These are phyloP conservation scores for Penicillium ochrochloron DNA, from an alignment of 495 filamentous ascomycete genomes.

Conservation along the genomic window DNA sequence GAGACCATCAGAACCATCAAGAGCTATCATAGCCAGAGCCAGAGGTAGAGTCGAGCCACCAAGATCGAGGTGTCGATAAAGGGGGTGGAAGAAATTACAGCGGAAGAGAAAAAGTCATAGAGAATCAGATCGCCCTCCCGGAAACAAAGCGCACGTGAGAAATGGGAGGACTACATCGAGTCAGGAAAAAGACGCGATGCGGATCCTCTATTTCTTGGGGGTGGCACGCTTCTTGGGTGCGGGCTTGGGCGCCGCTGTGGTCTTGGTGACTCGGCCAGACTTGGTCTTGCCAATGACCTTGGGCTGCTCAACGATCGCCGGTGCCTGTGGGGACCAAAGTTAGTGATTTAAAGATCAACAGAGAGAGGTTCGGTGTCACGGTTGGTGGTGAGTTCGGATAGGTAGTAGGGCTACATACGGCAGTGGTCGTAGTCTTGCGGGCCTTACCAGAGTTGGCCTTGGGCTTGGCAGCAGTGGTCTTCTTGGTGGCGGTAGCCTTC, in stretches of 20 bases:
- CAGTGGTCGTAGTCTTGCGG: constrained; percentile 48
- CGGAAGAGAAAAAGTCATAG: constrained; percentile 32
- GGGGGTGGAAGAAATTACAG: constrained; percentile 36
- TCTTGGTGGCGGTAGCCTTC: constrained; percentile 51
- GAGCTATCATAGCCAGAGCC: constrained; percentile 6
- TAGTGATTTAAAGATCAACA: constrained; percentile 9
- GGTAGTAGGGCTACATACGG: constrained; percentile 38
- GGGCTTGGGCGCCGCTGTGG: constrained; percentile 58
- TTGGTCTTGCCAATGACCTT: constrained; percentile 84
- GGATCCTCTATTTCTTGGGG: constrained; percentile 58
- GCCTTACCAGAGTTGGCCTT: constrained; percentile 62
- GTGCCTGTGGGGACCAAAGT: constrained; percentile 46
- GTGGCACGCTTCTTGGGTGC: constrained; percentile 61
- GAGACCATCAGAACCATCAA: constrained; percentile 30
- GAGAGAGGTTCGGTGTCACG: not conserved
- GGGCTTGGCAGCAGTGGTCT: constrained; percentile 32
- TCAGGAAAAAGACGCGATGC: constrained; percentile 18
- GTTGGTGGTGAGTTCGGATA: not conserved
- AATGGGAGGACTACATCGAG: constrained; percentile 29
- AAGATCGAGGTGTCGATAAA: constrained; percentile 32
- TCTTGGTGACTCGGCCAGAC: constrained; percentile 88
- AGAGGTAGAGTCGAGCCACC: constrained; percentile 17
- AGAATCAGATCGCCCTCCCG: constrained; percentile 25
- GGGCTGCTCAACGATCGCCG: constrained; percentile 74
- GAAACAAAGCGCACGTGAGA: constrained; percentile 34